phyloP scores from a whole-genome alignment of 1,284 basidiomycete species.

The Ceratobasidium sp. region DNA sequence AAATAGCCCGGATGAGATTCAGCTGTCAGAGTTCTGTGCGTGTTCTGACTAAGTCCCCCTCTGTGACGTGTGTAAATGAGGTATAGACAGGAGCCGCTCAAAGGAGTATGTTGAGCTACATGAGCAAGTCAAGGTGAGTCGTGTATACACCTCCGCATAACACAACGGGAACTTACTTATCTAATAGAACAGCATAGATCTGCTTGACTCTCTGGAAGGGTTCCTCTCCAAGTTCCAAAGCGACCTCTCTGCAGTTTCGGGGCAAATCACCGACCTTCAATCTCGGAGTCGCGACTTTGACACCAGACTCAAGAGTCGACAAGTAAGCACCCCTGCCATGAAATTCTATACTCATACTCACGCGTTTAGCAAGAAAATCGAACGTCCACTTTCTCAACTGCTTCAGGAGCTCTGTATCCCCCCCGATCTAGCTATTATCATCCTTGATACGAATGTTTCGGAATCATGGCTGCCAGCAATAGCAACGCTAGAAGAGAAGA shows the following conservation, averaged over 20 bases:
- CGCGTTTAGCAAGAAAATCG: slow-evolving; percentile 72
- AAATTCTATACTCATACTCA: slow-evolving; percentile 17
- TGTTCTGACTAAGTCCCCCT: neutral
- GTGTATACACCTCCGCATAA: neutral
- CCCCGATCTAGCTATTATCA: slow-evolving; percentile 78
- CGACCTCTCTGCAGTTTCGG: slow-evolving; percentile 92
- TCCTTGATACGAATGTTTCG: slow-evolving; percentile 84
- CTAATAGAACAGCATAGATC: slow-evolving; percentile 72
- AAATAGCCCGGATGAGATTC: slow-evolving; percentile 1
- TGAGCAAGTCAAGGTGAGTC: slow-evolving; percentile 74
- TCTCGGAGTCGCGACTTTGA: slow-evolving; percentile 90
- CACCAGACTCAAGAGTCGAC: slow-evolving; percentile 80
- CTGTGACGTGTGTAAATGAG: slow-evolving; percentile 47
- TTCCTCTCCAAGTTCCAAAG: slow-evolving; percentile 96
- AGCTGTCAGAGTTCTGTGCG: slow-evolving; percentile 36
- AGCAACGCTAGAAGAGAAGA: slow-evolving; percentile 78
- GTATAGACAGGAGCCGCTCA: slow-evolving; percentile 57
- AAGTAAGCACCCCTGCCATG: slow-evolving; percentile 62
- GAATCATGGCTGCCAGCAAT: slow-evolving; percentile 88
- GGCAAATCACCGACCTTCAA: slow-evolving; percentile 94
- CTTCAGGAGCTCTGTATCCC: slow-evolving; percentile 85
- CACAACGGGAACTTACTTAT: slow-evolving; percentile 32
- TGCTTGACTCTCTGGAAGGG: slow-evolving; percentile 85
- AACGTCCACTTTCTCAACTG: slow-evolving; percentile 84
- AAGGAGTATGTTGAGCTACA: slow-evolving; percentile 84